Conservation (phyloP, 768 basidiomycete genomes). For the Baorangia bicolor region DNA sequence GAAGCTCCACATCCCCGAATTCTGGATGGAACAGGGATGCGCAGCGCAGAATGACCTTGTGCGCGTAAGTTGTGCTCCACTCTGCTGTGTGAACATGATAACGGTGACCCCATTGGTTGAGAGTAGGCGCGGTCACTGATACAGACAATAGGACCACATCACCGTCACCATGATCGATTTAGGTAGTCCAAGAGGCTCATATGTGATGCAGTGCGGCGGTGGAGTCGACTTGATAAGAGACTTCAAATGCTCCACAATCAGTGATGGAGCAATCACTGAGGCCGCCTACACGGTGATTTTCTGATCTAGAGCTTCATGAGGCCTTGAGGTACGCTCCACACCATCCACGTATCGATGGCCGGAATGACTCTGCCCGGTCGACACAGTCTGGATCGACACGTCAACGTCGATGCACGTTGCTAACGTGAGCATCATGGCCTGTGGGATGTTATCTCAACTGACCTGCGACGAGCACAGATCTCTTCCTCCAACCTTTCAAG, state of each 20-base stretch:
- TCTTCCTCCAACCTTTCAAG: background rate
- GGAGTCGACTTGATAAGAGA: constrained; percentile 6
- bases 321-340: background rate
- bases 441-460: background rate
- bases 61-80: background rate
- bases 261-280: too few species aligned
- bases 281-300: background rate
- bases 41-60: background rate
- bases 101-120: background rate
- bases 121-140: background rate
- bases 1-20: constrained; percentile 1
- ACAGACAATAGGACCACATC: background rate
- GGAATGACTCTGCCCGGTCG: background rate
- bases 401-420: background rate
- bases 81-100: background rate
- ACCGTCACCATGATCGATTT: background rate
- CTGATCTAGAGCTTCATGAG: too few species aligned
- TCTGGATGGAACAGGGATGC: background rate
- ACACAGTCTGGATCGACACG: background rate
- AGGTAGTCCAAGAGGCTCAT: background rate
- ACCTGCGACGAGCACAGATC: background rate
- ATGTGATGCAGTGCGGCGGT: background rate
- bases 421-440: background rate
- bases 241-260: background rate
- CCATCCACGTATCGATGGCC: background rate